Conservation (phyloP, 176 grass and related monocot genomes). For the Raddia distichophylla region DNA sequence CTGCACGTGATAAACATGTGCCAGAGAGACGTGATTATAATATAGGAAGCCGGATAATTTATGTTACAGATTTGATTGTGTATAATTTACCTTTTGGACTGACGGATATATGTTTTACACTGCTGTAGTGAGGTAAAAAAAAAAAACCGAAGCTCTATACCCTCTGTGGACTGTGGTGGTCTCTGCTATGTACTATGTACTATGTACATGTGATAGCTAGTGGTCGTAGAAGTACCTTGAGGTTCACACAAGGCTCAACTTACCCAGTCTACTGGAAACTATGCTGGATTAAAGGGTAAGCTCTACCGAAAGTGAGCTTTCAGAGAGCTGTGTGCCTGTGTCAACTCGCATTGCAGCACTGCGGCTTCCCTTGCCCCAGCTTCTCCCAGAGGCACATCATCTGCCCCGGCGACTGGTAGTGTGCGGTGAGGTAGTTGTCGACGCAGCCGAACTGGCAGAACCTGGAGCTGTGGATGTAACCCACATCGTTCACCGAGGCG, state of each 20-base stretch:
- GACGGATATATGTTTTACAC: background rate
- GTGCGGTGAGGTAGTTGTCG: conserved; percentile 59
- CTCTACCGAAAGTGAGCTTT: background rate
- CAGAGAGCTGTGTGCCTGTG: background rate
- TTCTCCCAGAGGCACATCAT: conserved; percentile 81
- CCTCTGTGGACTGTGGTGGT: background rate
- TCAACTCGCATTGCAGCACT: conserved; percentile 68
- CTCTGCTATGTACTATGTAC: no score
- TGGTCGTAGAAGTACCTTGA: background rate
- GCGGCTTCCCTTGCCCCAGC: conserved; percentile 42
- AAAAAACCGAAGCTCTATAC: background rate
- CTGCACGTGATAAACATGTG: conserved; percentile 15
- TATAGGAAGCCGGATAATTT: background rate
- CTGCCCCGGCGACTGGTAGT: conserved; percentile 73
- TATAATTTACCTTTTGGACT: conserved; percentile 8
- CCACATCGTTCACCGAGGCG: conserved; percentile 20
- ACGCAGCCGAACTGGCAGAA: conserved; percentile 69
- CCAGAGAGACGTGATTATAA: background rate
- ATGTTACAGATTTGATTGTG: conserved; percentile 33
- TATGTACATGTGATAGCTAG: conserved; percentile 32
- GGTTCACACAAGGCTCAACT: background rate
- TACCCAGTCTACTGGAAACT: conserved; percentile 21
- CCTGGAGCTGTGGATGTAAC: conserved; percentile 48
- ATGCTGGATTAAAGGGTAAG: background rate
- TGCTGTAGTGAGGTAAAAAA: background rate